phyloP scores from a whole-genome alignment of 2,329 filamentous ascomycete species.

The Aspergillus japonicus region DNA sequence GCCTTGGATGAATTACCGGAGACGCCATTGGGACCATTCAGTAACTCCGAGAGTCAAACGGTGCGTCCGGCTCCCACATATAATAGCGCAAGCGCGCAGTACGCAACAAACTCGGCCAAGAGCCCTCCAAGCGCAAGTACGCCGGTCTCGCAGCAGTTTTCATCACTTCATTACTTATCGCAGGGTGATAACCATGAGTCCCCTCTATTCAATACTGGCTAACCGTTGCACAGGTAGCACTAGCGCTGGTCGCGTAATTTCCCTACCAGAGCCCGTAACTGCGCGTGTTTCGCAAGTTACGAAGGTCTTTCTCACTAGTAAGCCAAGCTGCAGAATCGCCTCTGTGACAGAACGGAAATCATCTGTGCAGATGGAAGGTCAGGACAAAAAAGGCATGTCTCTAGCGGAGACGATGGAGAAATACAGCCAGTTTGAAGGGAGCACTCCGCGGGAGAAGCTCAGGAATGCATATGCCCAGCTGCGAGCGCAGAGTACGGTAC shows the following conservation, averaged over 20 bases:
- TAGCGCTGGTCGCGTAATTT: not conserved
- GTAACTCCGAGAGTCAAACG: constrained; percentile 3
- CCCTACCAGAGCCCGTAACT: constrained; percentile 10
- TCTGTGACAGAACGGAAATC: not conserved
- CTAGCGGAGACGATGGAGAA: constrained; percentile 25
- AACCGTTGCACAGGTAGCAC: not conserved
- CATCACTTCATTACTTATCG: not conserved
- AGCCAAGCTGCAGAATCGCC: not conserved
- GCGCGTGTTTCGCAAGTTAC: not conserved
- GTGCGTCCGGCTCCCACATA: not conserved
- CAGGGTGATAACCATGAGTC: not conserved
- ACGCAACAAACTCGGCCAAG: not conserved
- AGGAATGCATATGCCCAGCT: constrained; percentile 31
- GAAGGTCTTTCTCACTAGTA: not conserved
- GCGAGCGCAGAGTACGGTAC: constrained; percentile 21
- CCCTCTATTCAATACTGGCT: not conserved
- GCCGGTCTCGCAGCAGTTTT: constrained; percentile 3
- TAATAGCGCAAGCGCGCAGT: constrained; percentile 1
- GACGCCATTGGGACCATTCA: constrained; percentile 16
- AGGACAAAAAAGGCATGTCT: constrained; percentile 18
- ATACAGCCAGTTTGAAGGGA: constrained; percentile 29
- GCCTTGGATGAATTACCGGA: constrained; percentile 22
- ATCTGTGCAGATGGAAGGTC: constrained; percentile 21
- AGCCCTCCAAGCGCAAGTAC: constrained; percentile 3
- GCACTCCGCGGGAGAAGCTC: constrained; percentile 33